phyloP scores from a whole-genome alignment of 177 flowering plant species.

The Vitis hybrid region DNA sequence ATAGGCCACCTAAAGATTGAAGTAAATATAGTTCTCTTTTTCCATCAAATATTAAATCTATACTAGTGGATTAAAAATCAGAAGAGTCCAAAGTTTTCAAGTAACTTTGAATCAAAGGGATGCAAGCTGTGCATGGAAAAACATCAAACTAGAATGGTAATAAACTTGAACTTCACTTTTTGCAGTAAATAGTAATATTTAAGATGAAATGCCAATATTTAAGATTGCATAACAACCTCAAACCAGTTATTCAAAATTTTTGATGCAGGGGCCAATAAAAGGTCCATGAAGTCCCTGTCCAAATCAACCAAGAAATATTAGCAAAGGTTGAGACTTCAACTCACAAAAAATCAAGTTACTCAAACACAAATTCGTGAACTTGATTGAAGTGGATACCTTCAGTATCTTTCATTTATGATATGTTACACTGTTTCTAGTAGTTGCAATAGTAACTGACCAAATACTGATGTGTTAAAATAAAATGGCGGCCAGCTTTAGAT shows the following conservation, averaged over 20 bases:
- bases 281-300: slow-evolving; percentile 88
- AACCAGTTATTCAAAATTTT: slow-evolving; percentile 97
- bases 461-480: not conserved
- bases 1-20: not conserved
- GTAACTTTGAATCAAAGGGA: not conserved
- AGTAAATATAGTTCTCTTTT: not conserved
- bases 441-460: not conserved
- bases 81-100: not conserved
- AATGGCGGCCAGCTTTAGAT: not conserved
- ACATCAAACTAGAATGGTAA: not conserved
- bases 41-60: not conserved
- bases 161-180: not conserved
- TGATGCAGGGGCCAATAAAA: slow-evolving; percentile 87
- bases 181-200: not conserved
- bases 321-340: not conserved
- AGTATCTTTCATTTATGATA: not conserved
- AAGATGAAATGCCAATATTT: not conserved
- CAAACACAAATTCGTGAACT: not conserved
- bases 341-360: not conserved
- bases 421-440: not conserved
- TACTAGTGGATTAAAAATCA: not conserved
- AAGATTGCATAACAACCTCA: slow-evolving; percentile 57
- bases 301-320: slow-evolving; percentile 16
- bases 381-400: not conserved
- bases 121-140: not conserved